Percentiles rank a stretch among this genome's conserved stretches.
Evolutionary conservation across 2,329 filamentous ascomycete species (phyloP).

Genomic region (Myriosclerotinia curreyana): DNA sequence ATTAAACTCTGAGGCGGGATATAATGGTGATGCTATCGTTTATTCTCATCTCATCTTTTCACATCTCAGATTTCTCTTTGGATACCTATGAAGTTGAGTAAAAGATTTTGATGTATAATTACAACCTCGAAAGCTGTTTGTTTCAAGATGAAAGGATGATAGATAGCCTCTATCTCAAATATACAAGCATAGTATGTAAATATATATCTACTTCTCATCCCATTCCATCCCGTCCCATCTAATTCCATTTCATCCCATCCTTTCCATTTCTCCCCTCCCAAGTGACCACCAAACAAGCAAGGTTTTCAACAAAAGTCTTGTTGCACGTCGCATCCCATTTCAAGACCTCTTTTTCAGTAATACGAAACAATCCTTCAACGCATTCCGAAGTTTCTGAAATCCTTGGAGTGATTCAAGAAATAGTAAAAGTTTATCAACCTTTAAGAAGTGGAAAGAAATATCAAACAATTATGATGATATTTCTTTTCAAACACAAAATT

Average conservation of each 20-base stretch:
- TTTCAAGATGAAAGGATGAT: background rate
- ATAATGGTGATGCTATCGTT: too few species aligned
- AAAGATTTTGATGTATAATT: too few species aligned
- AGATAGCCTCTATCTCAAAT: background rate
- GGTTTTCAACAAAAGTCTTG: background rate
- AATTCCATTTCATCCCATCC: background rate
- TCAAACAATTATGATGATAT: background rate
- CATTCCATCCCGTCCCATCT: background rate
- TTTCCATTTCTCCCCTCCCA: background rate
- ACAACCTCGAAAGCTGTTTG: too few species aligned
- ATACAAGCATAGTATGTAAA: background rate
- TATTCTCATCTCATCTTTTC: too few species aligned
- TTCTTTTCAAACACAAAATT: background rate
- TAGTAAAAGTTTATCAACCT: background rate
- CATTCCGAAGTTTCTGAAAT: background rate
- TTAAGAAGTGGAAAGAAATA: background rate
- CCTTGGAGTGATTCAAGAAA: too few species aligned
- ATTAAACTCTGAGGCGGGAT: too few species aligned
- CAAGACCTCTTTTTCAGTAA: background rate
- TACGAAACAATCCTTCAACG: background rate
- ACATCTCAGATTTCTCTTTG: too few species aligned
- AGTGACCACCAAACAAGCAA: background rate
- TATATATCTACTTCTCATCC: background rate
- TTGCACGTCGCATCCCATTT: background rate
- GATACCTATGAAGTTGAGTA: too few species aligned